These are phyloP conservation scores for Diospyros lotus DNA, from an alignment of 148 eudicot genomes.

Conservation along the genomic window DNA sequence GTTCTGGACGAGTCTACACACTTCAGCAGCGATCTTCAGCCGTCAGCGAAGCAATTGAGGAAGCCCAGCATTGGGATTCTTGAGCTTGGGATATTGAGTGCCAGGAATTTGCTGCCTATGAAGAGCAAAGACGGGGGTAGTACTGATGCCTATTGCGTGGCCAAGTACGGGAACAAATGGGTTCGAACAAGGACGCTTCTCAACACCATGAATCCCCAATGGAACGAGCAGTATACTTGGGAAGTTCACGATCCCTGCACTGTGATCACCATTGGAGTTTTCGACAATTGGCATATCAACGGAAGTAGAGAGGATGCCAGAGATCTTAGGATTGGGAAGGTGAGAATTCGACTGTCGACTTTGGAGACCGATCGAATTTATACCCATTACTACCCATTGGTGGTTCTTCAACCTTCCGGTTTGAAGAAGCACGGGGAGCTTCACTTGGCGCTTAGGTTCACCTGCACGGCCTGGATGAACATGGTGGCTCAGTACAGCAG, in stretches of 20 bases:
- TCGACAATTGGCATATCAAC: slow-evolving; percentile 73
- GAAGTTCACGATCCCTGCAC: slow-evolving; percentile 93
- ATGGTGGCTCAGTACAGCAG: slow-evolving; percentile 78
- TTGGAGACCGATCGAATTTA: slow-evolving; percentile 74
- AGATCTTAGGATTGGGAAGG: slow-evolving; percentile 88
- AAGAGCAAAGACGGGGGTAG: slow-evolving; percentile 59
- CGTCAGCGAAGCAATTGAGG: slow-evolving; percentile 69
- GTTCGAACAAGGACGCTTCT: slow-evolving; percentile 84
- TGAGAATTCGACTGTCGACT: slow-evolving; percentile 78
- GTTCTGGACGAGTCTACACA: slow-evolving; percentile 90
- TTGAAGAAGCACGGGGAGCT: slow-evolving; percentile 89
- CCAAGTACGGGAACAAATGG: slow-evolving; percentile 95
- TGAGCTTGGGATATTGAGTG: slow-evolving; percentile 82
- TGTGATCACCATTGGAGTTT: slow-evolving; percentile 81
- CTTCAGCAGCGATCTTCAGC: slow-evolving; percentile 92
- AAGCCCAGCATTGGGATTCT: slow-evolving; percentile 71
- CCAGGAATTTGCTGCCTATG: slow-evolving; percentile 74
- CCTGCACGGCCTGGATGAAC: slow-evolving; percentile 90
- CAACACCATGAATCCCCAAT: slow-evolving; percentile 59
- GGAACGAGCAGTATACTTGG: slow-evolving; percentile 98
- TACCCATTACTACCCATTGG: slow-evolving; percentile 77
- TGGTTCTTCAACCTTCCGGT: slow-evolving; percentile 67
- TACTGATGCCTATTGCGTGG: slow-evolving; percentile 91
- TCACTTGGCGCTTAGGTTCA: slow-evolving; percentile 72
- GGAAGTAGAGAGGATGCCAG: slow-evolving; percentile 43